A percentile compares a stretch with the other conserved stretches of the same genome.
Evolutionary conservation across 225 moss, liverwort and hornwort genomes (phyloP).

Genomic region (Climacium dendroides): DNA sequence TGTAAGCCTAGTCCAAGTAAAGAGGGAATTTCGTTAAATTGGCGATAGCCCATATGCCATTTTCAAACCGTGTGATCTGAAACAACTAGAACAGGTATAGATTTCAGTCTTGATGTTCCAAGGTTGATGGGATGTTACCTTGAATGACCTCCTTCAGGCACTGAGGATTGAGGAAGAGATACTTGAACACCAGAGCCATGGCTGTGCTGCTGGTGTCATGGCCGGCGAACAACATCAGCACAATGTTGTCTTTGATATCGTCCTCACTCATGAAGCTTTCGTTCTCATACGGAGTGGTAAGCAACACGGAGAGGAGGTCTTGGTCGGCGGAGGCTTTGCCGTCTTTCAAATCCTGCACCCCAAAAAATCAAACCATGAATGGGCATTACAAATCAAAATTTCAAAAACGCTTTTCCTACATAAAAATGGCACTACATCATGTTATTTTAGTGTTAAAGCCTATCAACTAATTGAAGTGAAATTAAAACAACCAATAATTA

Average conservation of each 20-base stretch:
- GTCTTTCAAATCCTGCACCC: background rate
- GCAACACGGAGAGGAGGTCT: background rate
- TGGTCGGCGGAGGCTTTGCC: background rate
- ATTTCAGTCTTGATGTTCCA: too few species aligned
- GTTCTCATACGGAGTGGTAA: background rate
- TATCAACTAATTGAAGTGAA: background rate
- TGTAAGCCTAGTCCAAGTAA: background rate
- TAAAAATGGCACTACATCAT: background rate
- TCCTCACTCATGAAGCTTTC: background rate
- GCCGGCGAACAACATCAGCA: conserved; percentile 20
- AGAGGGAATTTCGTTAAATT: too few species aligned
- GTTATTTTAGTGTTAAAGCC: too few species aligned
- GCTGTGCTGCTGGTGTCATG: conserved; percentile 21
- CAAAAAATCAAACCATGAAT: background rate
- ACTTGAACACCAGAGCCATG: background rate
- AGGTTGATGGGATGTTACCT: background rate
- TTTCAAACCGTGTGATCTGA: too few species aligned
- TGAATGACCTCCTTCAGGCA: conserved; percentile 1
- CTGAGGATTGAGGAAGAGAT: conserved; percentile 7
- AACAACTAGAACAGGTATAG: too few species aligned
- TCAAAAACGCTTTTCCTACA: background rate
- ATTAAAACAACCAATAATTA: background rate
- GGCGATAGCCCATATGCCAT: too few species aligned
- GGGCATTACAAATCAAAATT: background rate
- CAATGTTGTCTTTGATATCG: conserved; percentile 22